Evolutionary conservation across 2,329 filamentous ascomycete species (phyloP).

Genomic region (Talaromyces albobiverticillius): DNA sequence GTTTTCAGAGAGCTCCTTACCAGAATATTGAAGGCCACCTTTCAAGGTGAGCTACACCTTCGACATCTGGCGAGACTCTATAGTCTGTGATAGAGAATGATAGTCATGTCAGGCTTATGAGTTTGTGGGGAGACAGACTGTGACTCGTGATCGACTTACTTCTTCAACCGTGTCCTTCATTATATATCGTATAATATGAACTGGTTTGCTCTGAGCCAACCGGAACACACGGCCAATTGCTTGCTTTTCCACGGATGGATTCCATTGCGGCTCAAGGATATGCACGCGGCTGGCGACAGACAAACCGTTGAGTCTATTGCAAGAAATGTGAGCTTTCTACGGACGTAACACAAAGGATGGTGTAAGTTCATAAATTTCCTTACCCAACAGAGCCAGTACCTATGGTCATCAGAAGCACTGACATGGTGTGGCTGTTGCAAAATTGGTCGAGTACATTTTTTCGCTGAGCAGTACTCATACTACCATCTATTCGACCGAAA

Average conservation of each 20-base stretch:
- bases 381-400: slow-evolving; percentile 53
- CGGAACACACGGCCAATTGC: slow-evolving; percentile 51
- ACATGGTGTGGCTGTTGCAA: slow-evolving; percentile 18
- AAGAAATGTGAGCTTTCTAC: background rate
- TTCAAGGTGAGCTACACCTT: background rate
- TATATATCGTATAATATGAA: slow-evolving; percentile 48
- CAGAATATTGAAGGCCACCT: background rate
- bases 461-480: slow-evolving; percentile 34
- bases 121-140: too few relatives aligned
- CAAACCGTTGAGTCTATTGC: slow-evolving; percentile 47
- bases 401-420: slow-evolving; percentile 53
- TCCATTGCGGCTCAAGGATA: slow-evolving; percentile 56
- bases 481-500: slow-evolving; percentile 45
- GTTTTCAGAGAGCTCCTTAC: background rate
- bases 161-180: slow-evolving; percentile 44
- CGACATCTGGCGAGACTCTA: background rate
- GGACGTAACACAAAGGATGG: slow-evolving; percentile 12
- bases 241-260: slow-evolving; percentile 52
- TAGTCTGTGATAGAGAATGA: too few relatives aligned
- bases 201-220: slow-evolving; percentile 44
- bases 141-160: too few relatives aligned
- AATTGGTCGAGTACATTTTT: slow-evolving; percentile 42
- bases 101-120: too few relatives aligned
- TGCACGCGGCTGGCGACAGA: slow-evolving; percentile 47
- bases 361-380: too few relatives aligned